Evolutionary conservation across 2,329 filamentous ascomycete genomes (phyloP).

Genomic region (Scedosporium aurantiacum): DNA sequence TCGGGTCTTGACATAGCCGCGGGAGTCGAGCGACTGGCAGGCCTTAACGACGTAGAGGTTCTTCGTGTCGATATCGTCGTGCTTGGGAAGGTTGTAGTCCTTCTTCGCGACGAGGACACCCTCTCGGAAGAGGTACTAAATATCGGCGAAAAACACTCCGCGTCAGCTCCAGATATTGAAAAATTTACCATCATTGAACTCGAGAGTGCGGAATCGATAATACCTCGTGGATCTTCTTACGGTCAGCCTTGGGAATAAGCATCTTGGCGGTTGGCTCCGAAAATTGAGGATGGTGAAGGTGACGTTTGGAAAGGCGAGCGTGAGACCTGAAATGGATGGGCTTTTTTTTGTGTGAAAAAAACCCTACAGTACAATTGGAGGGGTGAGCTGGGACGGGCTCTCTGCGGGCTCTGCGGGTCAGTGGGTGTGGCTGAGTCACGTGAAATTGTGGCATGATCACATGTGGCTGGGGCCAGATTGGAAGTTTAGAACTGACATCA

Average conservation of each 20-base stretch:
- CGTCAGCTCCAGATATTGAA: conserved; percentile 9
- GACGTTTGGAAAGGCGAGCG: conserved; percentile 11
- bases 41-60: conserved; percentile 99
- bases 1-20: conserved; percentile 98
- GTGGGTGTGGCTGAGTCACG: conserved; percentile 1
- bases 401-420: neutral
- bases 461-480: neutral
- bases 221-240: conserved; percentile 98
- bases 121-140: conserved; percentile 89
- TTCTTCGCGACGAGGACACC: conserved; percentile 95
- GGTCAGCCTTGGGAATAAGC: conserved; percentile 99
- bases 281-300: conserved; percentile 12
- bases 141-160: conserved; percentile 4
- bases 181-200: conserved; percentile 11
- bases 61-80: conserved; percentile 97
- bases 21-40: conserved; percentile 93
- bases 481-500: neutral
- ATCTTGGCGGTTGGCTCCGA: conserved; percentile 47
- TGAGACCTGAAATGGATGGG: conserved; percentile 31
- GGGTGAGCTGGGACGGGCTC: neutral
- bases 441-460: neutral
- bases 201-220: conserved; percentile 9
- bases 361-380: conserved; percentile 21
- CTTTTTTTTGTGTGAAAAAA: conserved; percentile 34
- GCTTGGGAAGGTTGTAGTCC: conserved; percentile 97